Conservation (phyloP, 768 basidiomycete species). For the Mycena capillaripes region DNA sequence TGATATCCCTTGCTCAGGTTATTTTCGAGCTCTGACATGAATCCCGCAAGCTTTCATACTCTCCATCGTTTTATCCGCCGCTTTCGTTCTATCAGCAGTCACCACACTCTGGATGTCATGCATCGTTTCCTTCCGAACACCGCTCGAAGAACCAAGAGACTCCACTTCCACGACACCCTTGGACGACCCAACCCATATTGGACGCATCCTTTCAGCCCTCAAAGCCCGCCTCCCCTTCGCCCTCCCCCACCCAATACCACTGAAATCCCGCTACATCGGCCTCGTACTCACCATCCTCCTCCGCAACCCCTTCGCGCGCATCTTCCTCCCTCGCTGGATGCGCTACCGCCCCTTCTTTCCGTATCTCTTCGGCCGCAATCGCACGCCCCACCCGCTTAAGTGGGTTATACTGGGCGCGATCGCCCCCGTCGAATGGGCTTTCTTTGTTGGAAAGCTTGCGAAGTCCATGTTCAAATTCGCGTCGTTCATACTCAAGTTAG, state of each 20-base stretch:
- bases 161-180: not conserved
- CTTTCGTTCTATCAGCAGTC: not conserved
- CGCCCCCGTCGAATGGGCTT: no score
- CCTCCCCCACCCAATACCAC: no score
- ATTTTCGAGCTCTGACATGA: not conserved
- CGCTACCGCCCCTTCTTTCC: constrained; percentile 4
- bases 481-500: not conserved
- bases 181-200: not conserved
- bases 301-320: constrained; percentile 14
- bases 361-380: constrained; percentile 1
- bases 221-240: no score
- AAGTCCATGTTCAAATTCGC: no score
- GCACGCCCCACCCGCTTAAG: constrained; percentile 14
- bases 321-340: constrained; percentile 8
- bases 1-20: not conserved
- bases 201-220: not conserved
- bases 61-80: not conserved
- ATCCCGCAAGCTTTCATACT: not conserved
- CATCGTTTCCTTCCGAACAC: not conserved
- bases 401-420: not conserved
- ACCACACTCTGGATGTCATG: not conserved
- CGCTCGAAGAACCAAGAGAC: not conserved
- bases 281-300: not conserved
- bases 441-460: no score
- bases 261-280: no score